phyloP scores from a whole-genome alignment of 2,329 filamentous ascomycete species.

The Xylaria multiplex region DNA sequence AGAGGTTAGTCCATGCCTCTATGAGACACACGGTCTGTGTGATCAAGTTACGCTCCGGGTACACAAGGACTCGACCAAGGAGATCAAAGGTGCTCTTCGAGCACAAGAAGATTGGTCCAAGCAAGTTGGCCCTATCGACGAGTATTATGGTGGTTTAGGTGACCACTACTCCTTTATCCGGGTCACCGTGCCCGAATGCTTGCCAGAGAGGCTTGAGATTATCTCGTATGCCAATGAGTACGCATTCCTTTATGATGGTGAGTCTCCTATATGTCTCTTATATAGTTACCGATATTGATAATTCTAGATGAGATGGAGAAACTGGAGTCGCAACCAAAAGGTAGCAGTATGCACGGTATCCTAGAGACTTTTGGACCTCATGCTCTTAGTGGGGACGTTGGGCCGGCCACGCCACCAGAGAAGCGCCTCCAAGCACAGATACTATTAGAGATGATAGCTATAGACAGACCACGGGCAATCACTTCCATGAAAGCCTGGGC shows the following conservation, averaged over 20 bases:
- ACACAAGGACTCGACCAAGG: conserved; percentile 37
- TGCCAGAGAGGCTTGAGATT: conserved; percentile 53
- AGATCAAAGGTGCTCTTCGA: conserved; percentile 44
- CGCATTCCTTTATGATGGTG: conserved; percentile 52
- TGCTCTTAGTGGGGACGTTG: neutral
- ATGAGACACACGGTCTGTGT: conserved; percentile 46
- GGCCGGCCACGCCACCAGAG: neutral
- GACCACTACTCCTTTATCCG: conserved; percentile 45
- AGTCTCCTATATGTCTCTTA: neutral
- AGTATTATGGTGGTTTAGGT: conserved; percentile 47
- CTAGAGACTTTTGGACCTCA: neutral
- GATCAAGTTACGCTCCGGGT: conserved; percentile 42
- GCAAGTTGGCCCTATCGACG: conserved; percentile 42
- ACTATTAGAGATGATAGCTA: conserved; percentile 43
- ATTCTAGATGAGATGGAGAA: conserved; percentile 33
- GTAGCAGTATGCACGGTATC: neutral
- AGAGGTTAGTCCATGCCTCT: conserved; percentile 40
- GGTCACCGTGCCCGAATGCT: conserved; percentile 50
- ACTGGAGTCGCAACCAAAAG: conserved; percentile 13
- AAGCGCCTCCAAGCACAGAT: conserved; percentile 16
- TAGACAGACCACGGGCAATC: conserved; percentile 40
- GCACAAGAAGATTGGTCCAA: conserved; percentile 51
- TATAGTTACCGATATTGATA: no score
- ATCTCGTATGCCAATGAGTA: conserved; percentile 54
- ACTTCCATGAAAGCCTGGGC: conserved; percentile 44